Evolutionary conservation across 1,284 basidiomycete species (phyloP).

Genomic region (Apiotrichum montevideense): DNA sequence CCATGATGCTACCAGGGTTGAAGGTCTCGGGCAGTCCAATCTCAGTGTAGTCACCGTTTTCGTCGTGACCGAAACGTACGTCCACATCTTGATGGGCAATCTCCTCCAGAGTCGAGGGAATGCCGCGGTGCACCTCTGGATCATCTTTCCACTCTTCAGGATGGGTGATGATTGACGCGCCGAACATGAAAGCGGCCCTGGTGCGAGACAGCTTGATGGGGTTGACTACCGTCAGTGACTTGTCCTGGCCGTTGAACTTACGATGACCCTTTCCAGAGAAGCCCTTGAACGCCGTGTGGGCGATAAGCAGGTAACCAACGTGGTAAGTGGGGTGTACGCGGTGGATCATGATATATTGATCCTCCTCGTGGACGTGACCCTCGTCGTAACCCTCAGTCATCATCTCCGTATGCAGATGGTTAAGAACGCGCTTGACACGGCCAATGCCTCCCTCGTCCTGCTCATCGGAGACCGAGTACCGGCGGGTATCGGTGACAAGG

Average conservation of each 20-base stretch:
- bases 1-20: slow-evolving; percentile 83
- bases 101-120: slow-evolving; percentile 64
- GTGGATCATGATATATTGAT: slow-evolving; percentile 85
- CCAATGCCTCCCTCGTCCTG: slow-evolving; percentile 57
- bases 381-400: slow-evolving; percentile 71
- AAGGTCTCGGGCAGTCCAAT: slow-evolving; percentile 76
- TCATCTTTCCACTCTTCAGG: slow-evolving; percentile 60
- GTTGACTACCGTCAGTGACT: slow-evolving; percentile 53
- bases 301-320: slow-evolving; percentile 82
- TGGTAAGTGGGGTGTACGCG: slow-evolving; percentile 84
- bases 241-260: slow-evolving; percentile 42
- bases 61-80: slow-evolving; percentile 52
- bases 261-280: slow-evolving; percentile 70
- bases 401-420: slow-evolving; percentile 85
- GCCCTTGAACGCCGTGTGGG: slow-evolving; percentile 83
- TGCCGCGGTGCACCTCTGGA: slow-evolving; percentile 59
- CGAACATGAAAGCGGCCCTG: slow-evolving; percentile 70
- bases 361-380: slow-evolving; percentile 92
- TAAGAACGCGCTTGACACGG: slow-evolving; percentile 72
- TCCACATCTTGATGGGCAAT: slow-evolving; percentile 54
- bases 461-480: slow-evolving; percentile 59
- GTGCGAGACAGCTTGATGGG: slow-evolving; percentile 77
- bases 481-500: slow-evolving; percentile 72
- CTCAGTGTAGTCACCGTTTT: slow-evolving; percentile 65
- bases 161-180: slow-evolving; percentile 63